Conservation (phyloP, 441 rosid genomes). For the Gossypium davidsonii region DNA sequence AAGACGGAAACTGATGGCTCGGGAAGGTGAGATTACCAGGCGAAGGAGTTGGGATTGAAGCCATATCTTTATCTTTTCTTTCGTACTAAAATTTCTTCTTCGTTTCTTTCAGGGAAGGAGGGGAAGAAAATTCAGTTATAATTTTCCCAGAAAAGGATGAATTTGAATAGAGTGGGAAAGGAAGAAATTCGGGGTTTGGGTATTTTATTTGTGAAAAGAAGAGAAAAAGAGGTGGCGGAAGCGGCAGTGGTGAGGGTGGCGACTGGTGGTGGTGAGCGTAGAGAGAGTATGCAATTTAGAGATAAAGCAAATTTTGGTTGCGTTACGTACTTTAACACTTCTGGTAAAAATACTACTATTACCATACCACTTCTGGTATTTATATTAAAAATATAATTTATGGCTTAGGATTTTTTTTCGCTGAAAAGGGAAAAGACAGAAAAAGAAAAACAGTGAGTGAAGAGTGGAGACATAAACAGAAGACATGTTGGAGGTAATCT, state of each 20-base stretch:
- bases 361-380: not conserved
- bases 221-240: not conserved
- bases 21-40: conserved; percentile 43
- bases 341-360: not conserved
- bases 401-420: not conserved
- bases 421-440: not conserved
- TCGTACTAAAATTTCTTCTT: not conserved
- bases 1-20: conserved; percentile 17
- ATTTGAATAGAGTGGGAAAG: not conserved
- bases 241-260: not conserved
- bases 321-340: not conserved
- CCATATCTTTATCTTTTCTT: conserved; percentile 21
- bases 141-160: not conserved
- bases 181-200: not conserved
- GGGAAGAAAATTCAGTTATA: not conserved
- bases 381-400: not conserved
- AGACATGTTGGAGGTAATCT: not conserved
- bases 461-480: not conserved
- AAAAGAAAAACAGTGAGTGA: not conserved
- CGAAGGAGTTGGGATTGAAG: conserved; percentile 52
- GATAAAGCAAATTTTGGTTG: not conserved
- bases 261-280: not conserved
- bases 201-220: not conserved
- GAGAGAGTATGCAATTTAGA: not conserved
- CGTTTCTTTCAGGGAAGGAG: not conserved